phyloP scores from a whole-genome alignment of 139 green algal species.

The Coelastrella sp. region DNA sequence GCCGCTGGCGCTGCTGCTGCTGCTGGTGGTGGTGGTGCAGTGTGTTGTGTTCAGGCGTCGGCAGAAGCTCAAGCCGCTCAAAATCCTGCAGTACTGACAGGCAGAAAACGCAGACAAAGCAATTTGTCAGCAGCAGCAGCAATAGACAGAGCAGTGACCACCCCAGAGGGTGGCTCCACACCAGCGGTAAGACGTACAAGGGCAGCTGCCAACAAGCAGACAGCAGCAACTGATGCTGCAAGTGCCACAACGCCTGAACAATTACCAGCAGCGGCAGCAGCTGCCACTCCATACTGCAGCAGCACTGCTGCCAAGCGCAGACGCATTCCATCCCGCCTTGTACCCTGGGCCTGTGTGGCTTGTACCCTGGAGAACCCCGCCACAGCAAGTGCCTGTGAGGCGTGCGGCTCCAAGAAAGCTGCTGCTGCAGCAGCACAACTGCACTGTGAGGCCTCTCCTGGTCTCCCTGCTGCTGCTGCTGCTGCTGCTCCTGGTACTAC shows the following conservation, averaged over 20 bases:
- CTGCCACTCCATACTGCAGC: not conserved
- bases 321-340: not conserved
- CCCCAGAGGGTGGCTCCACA: not conserved
- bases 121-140: not conserved
- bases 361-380: not conserved
- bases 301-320: not conserved
- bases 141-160: not conserved
- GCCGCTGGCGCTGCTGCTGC: not conserved
- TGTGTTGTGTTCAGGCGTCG: not conserved
- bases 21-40: not conserved
- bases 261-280: not conserved
- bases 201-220: not conserved
- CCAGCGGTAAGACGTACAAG: not conserved
- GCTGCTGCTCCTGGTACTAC: not conserved
- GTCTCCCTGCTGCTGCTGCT: too few relatives aligned
- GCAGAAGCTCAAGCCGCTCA: conserved; percentile 3
- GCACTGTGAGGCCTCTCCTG: too few relatives aligned
- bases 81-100: not conserved
- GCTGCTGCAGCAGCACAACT: not conserved
- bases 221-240: conserved; percentile 11
- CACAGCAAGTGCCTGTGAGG: not conserved
- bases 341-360: not conserved
- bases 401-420: not conserved
- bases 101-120: not conserved
- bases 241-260: not conserved